Conservation (phyloP, 257 asterid species). For the Scutellaria baicalensis region DNA sequence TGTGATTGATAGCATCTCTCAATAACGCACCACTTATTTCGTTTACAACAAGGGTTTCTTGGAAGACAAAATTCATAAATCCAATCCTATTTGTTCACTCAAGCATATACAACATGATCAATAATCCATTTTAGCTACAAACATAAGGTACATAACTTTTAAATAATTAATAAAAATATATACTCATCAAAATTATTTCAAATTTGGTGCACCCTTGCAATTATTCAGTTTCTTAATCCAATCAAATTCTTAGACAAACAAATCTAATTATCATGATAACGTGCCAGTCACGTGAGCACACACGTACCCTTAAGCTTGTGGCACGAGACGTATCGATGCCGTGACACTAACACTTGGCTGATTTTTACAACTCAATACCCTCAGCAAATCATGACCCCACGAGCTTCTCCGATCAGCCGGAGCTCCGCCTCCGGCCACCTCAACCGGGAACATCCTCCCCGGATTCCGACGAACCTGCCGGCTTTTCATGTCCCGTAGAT, state of each 20-base stretch:
- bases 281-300: background rate
- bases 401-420: conserved; percentile 29
- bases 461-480: conserved; percentile 45
- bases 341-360: conserved; percentile 39
- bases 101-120: no score
- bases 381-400: conserved; percentile 41
- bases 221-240: background rate
- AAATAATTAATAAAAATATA: no score
- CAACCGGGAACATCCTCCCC: background rate
- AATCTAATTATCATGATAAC: background rate
- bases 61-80: no score
- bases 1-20: no score
- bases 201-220: background rate
- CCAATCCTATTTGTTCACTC: no score
- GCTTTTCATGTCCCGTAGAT: conserved; percentile 46
- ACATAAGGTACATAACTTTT: no score
- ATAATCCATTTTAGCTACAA: no score
- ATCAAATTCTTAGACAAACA: background rate
- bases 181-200: no score
- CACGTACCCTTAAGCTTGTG: background rate
- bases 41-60: no score
- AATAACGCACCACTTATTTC: no score
- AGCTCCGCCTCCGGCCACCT: conserved; percentile 6
- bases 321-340: conserved; percentile 27
- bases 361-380: conserved; percentile 41